A percentile compares a stretch with the other conserved stretches of the same genome.
phyloP scores from a whole-genome alignment of 768 basidiomycete genomes.

The Boletus reticuloceps region DNA sequence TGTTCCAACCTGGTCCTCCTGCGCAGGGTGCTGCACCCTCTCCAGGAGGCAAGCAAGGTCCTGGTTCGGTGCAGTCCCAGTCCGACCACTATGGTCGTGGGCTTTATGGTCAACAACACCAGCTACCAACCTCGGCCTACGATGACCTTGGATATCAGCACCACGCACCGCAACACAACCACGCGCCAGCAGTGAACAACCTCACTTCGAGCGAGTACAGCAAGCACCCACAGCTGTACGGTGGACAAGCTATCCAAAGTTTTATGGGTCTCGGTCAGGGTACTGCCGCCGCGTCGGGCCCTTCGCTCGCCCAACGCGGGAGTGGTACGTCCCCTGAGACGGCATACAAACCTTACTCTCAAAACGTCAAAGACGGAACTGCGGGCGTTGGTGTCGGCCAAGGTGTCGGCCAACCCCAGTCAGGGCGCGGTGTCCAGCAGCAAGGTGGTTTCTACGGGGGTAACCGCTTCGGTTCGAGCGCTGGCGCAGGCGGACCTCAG shows the following conservation, averaged over 20 bases:
- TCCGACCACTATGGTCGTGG: constrained; percentile 63
- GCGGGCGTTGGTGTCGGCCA: constrained; percentile 42
- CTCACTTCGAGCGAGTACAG: constrained; percentile 42
- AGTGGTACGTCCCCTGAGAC: constrained; percentile 65
- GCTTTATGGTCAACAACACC: constrained; percentile 60
- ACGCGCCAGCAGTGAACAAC: constrained; percentile 42
- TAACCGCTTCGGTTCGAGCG: constrained; percentile 42
- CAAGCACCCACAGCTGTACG: constrained; percentile 46
- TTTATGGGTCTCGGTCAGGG: constrained; percentile 64
- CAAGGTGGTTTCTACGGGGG: constrained; percentile 47
- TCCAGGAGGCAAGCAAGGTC: constrained; percentile 65
- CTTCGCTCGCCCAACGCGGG: constrained; percentile 41
- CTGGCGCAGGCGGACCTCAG: constrained; percentile 45
- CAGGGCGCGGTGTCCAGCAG: constrained; percentile 45
- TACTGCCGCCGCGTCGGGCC: constrained; percentile 41
- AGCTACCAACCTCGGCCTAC: constrained; percentile 45
- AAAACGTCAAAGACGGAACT: constrained; percentile 54
- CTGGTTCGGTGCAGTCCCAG: constrained; percentile 47
- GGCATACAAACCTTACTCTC: constrained; percentile 72
- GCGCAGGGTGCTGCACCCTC: constrained; percentile 64
- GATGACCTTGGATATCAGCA: constrained; percentile 56
- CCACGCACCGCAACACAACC: constrained; percentile 55
- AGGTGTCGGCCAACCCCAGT: constrained; percentile 35
- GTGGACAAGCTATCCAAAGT: constrained; percentile 61
- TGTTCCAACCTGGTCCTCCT: constrained; percentile 72